These are phyloP conservation scores for Fusarium nygamai DNA, from an alignment of 2,329 filamentous ascomycete genomes.

Conservation along the genomic window DNA sequence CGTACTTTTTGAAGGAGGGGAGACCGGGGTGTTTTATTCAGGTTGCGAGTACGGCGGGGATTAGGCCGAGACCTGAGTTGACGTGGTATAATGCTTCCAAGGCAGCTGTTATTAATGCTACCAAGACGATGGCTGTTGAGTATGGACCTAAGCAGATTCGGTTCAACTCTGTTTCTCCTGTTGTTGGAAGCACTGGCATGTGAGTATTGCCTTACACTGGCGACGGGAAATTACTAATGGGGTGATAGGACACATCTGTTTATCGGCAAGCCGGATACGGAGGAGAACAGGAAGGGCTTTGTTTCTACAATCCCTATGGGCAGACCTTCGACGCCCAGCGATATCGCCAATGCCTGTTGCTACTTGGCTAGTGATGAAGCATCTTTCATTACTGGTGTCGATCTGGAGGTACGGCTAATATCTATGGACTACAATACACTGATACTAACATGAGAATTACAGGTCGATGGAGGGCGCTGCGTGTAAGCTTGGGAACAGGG, in stretches of 20 bases:
- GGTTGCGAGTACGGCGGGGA: slow-evolving; percentile 70
- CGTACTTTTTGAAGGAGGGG: slow-evolving; percentile 67
- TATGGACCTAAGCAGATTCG: slow-evolving; percentile 78
- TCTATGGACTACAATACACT: accelerated
- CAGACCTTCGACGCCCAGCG: slow-evolving; percentile 52
- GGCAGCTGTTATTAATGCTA: slow-evolving; percentile 70
- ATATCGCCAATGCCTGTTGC: slow-evolving; percentile 76
- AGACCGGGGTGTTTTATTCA: slow-evolving; percentile 71
- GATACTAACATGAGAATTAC: background rate
- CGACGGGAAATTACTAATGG: accelerated
- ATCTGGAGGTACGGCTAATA: slow-evolving; percentile 59
- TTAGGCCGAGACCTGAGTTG: slow-evolving; percentile 67
- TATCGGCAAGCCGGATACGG: slow-evolving; percentile 70
- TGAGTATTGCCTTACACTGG: background rate
- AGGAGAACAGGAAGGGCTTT: slow-evolving; percentile 67
- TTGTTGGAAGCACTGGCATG: slow-evolving; percentile 59
- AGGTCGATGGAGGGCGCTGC: slow-evolving; percentile 20
- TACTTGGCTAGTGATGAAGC: slow-evolving; percentile 79
- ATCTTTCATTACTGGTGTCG: slow-evolving; percentile 75
- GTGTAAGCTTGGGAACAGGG: background rate
- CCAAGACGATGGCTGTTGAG: slow-evolving; percentile 72
- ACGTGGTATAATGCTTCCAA: slow-evolving; percentile 79
- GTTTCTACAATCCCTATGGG: slow-evolving; percentile 64
- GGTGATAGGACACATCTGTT: slow-evolving; percentile 50
- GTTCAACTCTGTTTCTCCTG: slow-evolving; percentile 78